phyloP scores from a whole-genome alignment of 108 stramenopile species.

The Nitzschia palea region DNA sequence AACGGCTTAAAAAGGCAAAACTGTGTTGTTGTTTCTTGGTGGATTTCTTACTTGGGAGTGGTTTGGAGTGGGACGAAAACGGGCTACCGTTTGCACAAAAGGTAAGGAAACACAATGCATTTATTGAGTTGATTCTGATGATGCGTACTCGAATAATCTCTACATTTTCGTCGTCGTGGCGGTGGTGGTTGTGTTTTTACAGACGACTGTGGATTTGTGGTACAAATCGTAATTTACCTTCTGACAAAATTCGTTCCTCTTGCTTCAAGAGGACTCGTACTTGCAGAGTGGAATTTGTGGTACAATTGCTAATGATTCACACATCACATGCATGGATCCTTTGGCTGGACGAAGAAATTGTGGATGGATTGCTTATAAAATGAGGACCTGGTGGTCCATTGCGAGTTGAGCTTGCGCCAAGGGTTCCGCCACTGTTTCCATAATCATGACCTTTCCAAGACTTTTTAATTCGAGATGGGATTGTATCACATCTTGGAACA shows the following conservation, averaged over 20 bases:
- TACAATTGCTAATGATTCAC: neutral
- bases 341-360: neutral
- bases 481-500: constrained; percentile 2
- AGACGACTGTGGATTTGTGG: neutral
- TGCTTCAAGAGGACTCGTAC: neutral
- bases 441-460: constrained; percentile 9
- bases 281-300: neutral
- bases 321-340: neutral
- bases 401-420: neutral
- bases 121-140: no score
- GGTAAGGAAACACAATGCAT: no score
- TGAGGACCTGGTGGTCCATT: no score
- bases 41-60: no score
- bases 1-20: no score
- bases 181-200: no score
- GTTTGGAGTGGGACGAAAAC: no score
- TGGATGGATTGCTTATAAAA: neutral
- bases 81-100: no score
- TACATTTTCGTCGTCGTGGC: no score
- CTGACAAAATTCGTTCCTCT: neutral
- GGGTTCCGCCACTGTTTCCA: constrained; percentile 6
- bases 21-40: no score
- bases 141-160: no score
- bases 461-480: neutral
- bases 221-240: neutral